Percentiles rank a stretch among this genome's conserved stretches.
Conservation (phyloP, 2,329 filamentous ascomycete genomes). For the Elsinoe australis region DNA sequence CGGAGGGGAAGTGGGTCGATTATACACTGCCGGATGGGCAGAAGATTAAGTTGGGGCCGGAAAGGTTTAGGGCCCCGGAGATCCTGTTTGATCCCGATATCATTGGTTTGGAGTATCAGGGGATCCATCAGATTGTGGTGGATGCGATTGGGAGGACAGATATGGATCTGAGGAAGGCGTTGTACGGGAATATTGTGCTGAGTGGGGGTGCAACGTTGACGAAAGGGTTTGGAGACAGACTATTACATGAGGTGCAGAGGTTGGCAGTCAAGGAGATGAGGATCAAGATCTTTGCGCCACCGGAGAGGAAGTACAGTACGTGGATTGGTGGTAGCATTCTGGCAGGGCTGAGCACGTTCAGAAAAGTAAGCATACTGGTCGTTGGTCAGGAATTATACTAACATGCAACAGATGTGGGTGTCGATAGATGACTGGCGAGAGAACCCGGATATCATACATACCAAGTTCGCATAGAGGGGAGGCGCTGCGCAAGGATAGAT, state of each 20-base stretch:
- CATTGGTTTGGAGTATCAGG: constrained; percentile 92
- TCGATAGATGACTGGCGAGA: constrained; percentile 99
- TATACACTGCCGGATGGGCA: constrained; percentile 89
- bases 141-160: constrained; percentile 93
- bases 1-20: constrained; percentile 69
- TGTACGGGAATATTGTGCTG: constrained; percentile 95
- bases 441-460: constrained; percentile 97
- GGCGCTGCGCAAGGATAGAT: not conserved
- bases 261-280: constrained; percentile 98
- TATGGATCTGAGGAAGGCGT: constrained; percentile 84
- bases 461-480: constrained; percentile 63
- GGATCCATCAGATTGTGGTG: constrained; percentile 95
- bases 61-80: constrained; percentile 91
- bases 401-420: constrained; percentile 78
- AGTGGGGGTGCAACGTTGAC: constrained; percentile 94
- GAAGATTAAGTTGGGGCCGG: constrained; percentile 86
- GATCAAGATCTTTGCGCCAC: constrained; percentile 97
- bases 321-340: constrained; percentile 99
- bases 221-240: constrained; percentile 89
- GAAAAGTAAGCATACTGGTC: constrained; percentile 63
- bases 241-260: constrained; percentile 85
- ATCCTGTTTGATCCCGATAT: constrained; percentile 97
- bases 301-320: constrained; percentile 95
- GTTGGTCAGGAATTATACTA: constrained; percentile 18
- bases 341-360: constrained; percentile 92